A percentile compares a stretch with the other conserved stretches of the same genome.
Conservation (phyloP, 2,329 filamentous ascomycete species). For the Microcyclosporella mali region DNA sequence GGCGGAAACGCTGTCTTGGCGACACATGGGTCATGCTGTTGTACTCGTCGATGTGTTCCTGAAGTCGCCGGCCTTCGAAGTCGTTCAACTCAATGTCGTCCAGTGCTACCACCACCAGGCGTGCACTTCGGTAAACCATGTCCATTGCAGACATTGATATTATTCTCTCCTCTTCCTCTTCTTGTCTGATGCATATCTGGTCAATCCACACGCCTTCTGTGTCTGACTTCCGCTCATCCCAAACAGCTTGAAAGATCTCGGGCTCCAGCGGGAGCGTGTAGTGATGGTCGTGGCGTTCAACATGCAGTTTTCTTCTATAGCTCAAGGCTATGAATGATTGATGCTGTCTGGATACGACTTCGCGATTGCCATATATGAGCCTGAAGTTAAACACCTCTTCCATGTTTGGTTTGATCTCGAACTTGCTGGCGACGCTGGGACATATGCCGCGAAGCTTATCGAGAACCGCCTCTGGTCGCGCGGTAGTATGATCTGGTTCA, state of each 20-base stretch:
- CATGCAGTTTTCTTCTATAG: conserved; percentile 36
- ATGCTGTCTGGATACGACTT: conserved; percentile 28
- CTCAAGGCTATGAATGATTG: conserved; percentile 41
- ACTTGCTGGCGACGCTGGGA: conserved; percentile 20
- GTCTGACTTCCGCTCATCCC: conserved; percentile 32
- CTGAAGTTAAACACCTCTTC: conserved; percentile 31
- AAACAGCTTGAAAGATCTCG: conserved; percentile 37
- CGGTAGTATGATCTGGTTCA: conserved; percentile 22
- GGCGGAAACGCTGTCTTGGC: conserved; percentile 27
- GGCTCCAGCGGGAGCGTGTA: conserved; percentile 36
- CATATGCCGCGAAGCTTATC: conserved; percentile 20
- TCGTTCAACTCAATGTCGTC: conserved; percentile 36
- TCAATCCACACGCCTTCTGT: conserved; percentile 42
- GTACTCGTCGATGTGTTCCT: conserved; percentile 37
- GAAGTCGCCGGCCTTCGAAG: conserved; percentile 33
- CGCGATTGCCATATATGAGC: conserved; percentile 33
- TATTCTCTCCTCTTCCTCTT: conserved; percentile 35
- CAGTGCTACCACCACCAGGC: conserved; percentile 36
- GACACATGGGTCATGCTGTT: conserved; percentile 26
- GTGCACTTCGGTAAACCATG: conserved; percentile 38
- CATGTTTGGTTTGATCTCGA: conserved; percentile 31
- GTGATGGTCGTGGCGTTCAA: conserved; percentile 28
- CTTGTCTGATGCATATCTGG: conserved; percentile 41
- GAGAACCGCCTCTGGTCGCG: conserved; percentile 21
- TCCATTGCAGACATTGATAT: conserved; percentile 39